Evolutionary conservation across 345 rosid genomes (phyloP).

Genomic region (Populus davidiana): DNA sequence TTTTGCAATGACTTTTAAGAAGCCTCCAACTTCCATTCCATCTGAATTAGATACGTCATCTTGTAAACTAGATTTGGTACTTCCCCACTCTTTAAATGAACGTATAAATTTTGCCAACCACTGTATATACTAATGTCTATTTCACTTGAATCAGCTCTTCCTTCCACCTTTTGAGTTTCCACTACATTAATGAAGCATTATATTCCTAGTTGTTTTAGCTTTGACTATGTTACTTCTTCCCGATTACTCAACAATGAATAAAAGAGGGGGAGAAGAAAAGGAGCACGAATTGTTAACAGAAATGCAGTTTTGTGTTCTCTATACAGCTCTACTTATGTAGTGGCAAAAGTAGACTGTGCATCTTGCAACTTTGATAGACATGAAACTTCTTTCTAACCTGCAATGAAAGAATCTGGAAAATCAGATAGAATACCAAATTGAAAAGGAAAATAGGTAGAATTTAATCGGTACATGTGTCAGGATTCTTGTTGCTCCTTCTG

Average conservation of each 20-base stretch:
- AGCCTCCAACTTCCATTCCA: slow-evolving; percentile 50
- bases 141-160: not conserved
- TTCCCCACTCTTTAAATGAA: slow-evolving; percentile 14
- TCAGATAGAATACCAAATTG: not conserved
- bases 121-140: not conserved
- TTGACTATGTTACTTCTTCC: not conserved
- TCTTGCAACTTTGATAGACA: not conserved
- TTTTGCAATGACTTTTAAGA: slow-evolving; percentile 82
- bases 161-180: not conserved
- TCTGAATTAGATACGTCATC: slow-evolving; percentile 63
- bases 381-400: not conserved
- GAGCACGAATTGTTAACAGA: too few species aligned
- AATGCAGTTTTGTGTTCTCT: not conserved
- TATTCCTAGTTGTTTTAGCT: not conserved
- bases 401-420: not conserved
- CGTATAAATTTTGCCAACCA: not conserved
- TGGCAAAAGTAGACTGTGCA: not conserved
- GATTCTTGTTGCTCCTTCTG: not conserved
- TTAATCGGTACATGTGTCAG: not conserved
- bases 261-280: not conserved
- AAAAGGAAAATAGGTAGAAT: not conserved
- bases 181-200: not conserved
- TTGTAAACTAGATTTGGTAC: slow-evolving; percentile 59
- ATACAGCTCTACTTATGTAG: not conserved
- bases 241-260: not conserved